These are phyloP conservation scores for Calycina marina DNA, from an alignment of 2,329 filamentous ascomycete species.

Conservation along the genomic window DNA sequence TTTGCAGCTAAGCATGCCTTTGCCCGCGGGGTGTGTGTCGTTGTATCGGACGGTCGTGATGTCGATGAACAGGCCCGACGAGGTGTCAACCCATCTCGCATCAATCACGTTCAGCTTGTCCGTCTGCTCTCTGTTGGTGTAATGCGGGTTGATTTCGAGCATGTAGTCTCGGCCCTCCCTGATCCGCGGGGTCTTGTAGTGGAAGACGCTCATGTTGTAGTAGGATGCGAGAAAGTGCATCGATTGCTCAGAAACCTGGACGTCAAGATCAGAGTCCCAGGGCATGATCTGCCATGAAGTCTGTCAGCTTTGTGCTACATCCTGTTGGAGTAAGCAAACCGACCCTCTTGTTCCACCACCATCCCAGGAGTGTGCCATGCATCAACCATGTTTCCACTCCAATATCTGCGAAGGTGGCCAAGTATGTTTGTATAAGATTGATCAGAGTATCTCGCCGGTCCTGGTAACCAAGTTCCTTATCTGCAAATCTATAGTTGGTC, in stretches of 20 bases:
- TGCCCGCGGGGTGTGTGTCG: slow-evolving; percentile 26
- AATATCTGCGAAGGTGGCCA: slow-evolving; percentile 48
- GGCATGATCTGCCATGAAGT: slow-evolving; percentile 40
- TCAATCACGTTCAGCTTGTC: slow-evolving; percentile 70
- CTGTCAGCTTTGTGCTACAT: not conserved
- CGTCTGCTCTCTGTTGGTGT: slow-evolving; percentile 43
- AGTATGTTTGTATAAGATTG: slow-evolving; percentile 62
- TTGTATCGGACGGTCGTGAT: slow-evolving; percentile 54
- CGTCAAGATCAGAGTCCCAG: slow-evolving; percentile 71
- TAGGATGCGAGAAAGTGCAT: slow-evolving; percentile 37
- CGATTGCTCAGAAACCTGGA: slow-evolving; percentile 34
- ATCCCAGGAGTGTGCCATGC: slow-evolving; percentile 70
- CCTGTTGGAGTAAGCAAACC: not conserved
- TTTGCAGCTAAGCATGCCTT: slow-evolving; percentile 34
- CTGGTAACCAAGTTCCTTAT: slow-evolving; percentile 28
- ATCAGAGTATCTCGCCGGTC: slow-evolving; percentile 36
- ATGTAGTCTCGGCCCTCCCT: slow-evolving; percentile 41
- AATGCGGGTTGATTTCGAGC: slow-evolving; percentile 64
- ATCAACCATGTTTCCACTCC: slow-evolving; percentile 41
- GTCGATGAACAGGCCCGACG: slow-evolving; percentile 68
- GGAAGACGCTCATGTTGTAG: slow-evolving; percentile 28
- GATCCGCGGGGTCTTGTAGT: slow-evolving; percentile 21
- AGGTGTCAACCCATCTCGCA: slow-evolving; percentile 66
- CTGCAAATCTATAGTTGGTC: slow-evolving; percentile 22
- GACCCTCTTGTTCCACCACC: slow-evolving; percentile 62